Base-by-base conservation (phyloP, 768 basidiomycete species). In the Leucocoprinus leucothites region DNA sequence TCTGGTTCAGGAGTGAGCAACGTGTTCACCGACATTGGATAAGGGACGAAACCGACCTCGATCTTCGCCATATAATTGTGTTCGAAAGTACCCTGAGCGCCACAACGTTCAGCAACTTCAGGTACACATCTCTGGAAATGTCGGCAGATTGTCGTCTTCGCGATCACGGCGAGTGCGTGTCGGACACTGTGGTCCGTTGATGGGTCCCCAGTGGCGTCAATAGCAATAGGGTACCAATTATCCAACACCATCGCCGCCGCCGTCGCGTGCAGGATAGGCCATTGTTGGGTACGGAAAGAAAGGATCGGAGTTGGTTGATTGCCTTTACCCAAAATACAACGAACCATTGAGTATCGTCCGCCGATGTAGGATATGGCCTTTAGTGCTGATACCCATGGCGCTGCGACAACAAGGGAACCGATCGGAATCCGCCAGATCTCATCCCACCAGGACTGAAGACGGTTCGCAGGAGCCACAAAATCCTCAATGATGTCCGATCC, bases 71-170 rank as follows among this genome's bases (percentile, higher is more conserved):
- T 77, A 60, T 82, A 80, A 60, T 86, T 87, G 52, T 80, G 77
- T 48, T 82, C 84, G 53, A 85, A 85, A 0, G 82, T 77, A 2
- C 85, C 84, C 65, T 86, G 84, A 2, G 82, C 85, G 46, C 85
- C 85, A 54, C 81, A 85, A 9, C 85, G 74, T 58, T 87, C 85
- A 4, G 81, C 73, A n/a, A 86, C 71, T 53, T 80, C 78, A 9
- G 76, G 67, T 7, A 75, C 69, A 57, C 75, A 79, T 16, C 77
- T 69, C 58, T 81, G 79, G 59, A 79, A 76, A 53, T 84, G 82
- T 4, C 78, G 75, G 42, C 78, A 75, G 46, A 82, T 71, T 1
- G 78, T 78, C 6, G 83, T 71, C 67, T 87, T 87, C 47, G 74
- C 68, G 51, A 81, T 77, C 21, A 82, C 79, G 11, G 82, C 77